Conservation (phyloP, 208 protist species). For the Leptomonas pyrrhocoris region DNA sequence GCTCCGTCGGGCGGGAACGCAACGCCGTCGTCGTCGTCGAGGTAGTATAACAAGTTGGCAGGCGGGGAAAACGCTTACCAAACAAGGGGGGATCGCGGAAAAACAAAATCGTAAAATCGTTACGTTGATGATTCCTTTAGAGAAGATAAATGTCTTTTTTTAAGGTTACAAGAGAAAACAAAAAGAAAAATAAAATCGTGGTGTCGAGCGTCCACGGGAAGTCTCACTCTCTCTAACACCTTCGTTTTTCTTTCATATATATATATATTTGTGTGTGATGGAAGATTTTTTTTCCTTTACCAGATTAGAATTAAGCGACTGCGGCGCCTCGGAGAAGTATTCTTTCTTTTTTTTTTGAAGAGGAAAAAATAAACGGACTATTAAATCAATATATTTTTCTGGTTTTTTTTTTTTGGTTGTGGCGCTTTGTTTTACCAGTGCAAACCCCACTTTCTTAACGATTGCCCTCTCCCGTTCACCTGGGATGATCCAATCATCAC, state of each 20-base stretch:
- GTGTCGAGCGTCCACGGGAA: conserved; percentile 1
- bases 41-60: conserved; percentile 14
- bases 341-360: conserved; percentile 7
- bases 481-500: conserved; percentile 18
- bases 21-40: conserved; percentile 10
- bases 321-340: background rate
- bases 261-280: background rate
- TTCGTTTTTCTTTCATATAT: too few relatives aligned
- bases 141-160: conserved; percentile 21
- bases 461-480: background rate
- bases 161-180: conserved; percentile 29
- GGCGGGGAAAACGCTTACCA: background rate
- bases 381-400: too few relatives aligned
- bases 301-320: background rate
- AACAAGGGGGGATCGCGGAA: conserved; percentile 15
- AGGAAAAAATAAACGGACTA: too few relatives aligned
- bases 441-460: background rate
- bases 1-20: background rate
- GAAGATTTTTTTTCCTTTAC: conserved; percentile 8
- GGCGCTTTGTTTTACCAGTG: background rate
- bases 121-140: conserved; percentile 15
- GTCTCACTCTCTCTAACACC: conserved; percentile 2
- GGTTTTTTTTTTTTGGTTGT: conserved; percentile 6
- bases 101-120: conserved; percentile 15
- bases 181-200: conserved; percentile 23